These are phyloP conservation scores for Colletotrichum cereale DNA, from an alignment of 2,329 filamentous ascomycete species.

Conservation along the genomic window DNA sequence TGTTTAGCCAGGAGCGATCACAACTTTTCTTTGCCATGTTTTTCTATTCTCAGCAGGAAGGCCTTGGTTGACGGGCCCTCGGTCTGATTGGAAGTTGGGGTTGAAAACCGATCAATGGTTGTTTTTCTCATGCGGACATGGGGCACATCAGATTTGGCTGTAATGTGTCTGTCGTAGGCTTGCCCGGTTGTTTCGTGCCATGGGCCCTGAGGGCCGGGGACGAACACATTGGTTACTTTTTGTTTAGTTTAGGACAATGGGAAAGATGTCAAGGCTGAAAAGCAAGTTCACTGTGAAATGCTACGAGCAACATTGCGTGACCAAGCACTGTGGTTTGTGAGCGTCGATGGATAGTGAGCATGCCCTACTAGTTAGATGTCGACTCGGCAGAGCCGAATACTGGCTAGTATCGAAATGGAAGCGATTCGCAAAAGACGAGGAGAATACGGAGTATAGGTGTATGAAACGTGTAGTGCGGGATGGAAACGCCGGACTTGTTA, in stretches of 20 bases:
- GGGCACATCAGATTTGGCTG: conserved; percentile 5
- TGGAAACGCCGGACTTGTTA: background rate
- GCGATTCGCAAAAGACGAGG: background rate
- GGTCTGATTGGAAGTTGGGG: conserved; percentile 12
- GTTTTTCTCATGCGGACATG: conserved; percentile 10
- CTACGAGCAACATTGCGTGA: background rate
- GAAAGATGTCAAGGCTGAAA: background rate
- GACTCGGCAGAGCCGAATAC: background rate
- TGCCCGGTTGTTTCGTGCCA: background rate
- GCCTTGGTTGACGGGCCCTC: background rate
- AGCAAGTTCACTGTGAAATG: too few relatives aligned
- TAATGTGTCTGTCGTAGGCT: conserved; percentile 26
- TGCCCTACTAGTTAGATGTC: background rate
- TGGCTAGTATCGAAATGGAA: background rate
- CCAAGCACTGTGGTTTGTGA: background rate
- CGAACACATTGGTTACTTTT: background rate
- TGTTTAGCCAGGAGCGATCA: background rate
- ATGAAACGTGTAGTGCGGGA: background rate
- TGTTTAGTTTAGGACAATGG: background rate
- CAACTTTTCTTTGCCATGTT: background rate
- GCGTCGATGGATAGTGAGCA: background rate
- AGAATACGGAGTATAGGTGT: background rate
- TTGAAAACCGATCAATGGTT: conserved; percentile 1
- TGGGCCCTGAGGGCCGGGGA: background rate
- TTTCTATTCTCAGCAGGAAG: background rate